These are phyloP conservation scores for Dictyostelium firmibasis DNA, from an alignment of 78 protist species.

Conservation along the genomic window DNA sequence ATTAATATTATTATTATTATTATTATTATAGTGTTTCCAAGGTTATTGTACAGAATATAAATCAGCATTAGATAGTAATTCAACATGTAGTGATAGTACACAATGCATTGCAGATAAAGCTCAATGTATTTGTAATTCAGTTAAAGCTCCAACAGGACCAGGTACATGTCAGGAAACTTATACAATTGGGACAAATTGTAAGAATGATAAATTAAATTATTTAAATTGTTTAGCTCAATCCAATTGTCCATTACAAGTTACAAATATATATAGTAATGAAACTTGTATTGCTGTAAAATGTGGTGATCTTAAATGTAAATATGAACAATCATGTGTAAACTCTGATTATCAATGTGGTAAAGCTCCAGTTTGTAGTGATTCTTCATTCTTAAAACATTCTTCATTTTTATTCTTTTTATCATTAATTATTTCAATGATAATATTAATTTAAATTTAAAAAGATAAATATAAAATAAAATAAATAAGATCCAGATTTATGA, in stretches of 20 bases:
- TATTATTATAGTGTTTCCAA: constrained; percentile 12
- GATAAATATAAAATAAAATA: not conserved
- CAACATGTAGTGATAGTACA: not conserved
- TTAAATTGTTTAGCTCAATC: not conserved
- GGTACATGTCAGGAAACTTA: constrained; percentile 14
- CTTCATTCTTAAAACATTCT: not conserved
- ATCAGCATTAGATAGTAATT: not conserved
- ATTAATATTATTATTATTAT: not conserved
- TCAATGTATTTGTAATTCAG: constrained; percentile 32
- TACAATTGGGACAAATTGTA: constrained; percentile 9
- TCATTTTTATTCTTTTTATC: not conserved
- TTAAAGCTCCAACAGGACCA: not conserved
- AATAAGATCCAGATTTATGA: too few species aligned
- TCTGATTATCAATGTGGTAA: not conserved
- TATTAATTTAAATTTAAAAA: not conserved
- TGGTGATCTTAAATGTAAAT: constrained; percentile 11
- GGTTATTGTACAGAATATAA: constrained; percentile 23
- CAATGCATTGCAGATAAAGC: not conserved
- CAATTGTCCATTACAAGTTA: constrained; percentile 2
- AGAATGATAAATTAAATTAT: not conserved
- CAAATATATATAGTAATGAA: not conserved
- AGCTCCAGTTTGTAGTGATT: constrained; percentile 2
- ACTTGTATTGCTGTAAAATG: not conserved
- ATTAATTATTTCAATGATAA: not conserved
- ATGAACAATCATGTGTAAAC: not conserved